Percentiles rank a stretch among this genome's conserved stretches.
Evolutionary conservation across 139 green algal species (phyloP).

Genomic region (Chlorella sp.): DNA sequence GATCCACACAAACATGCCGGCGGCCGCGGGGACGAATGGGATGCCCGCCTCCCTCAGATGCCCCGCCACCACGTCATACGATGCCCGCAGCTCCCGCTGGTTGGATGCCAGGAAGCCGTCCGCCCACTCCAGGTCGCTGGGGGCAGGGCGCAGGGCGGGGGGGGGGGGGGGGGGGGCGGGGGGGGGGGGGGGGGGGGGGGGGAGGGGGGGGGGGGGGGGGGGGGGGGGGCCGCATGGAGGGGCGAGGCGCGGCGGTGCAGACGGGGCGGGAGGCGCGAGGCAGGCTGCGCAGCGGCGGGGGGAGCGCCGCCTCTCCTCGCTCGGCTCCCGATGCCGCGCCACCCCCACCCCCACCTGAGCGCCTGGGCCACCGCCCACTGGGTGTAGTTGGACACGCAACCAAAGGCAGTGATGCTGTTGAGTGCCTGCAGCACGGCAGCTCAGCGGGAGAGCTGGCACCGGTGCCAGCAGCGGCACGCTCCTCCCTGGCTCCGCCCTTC

Average conservation of each 20-base stretch:
- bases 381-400: conserved; percentile 31
- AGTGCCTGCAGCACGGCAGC: conserved; percentile 25
- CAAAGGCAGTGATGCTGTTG: conserved; percentile 64
- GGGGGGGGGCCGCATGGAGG: no score
- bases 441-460: background rate
- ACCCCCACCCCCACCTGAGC: no score
- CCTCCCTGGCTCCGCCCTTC: background rate
- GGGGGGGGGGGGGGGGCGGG: no score
- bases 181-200: no score
- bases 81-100: conserved; percentile 30
- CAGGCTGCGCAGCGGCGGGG: no score
- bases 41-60: conserved; percentile 51
- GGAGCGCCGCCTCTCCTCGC: no score
- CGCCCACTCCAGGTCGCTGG: conserved; percentile 57
- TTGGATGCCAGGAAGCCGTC: conserved; percentile 59
- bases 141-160: no score
- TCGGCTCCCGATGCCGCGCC: no score
- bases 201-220: no score
- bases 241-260: no score
- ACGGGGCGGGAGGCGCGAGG: no score
- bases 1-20: conserved; percentile 79
- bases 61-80: conserved; percentile 58
- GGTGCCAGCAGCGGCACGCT: background rate
- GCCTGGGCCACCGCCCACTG: conserved; percentile 47
- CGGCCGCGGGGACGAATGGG: conserved; percentile 46